Conservation (phyloP, 805 yeast genomes). For the Diddensiella transvaalensis region DNA sequence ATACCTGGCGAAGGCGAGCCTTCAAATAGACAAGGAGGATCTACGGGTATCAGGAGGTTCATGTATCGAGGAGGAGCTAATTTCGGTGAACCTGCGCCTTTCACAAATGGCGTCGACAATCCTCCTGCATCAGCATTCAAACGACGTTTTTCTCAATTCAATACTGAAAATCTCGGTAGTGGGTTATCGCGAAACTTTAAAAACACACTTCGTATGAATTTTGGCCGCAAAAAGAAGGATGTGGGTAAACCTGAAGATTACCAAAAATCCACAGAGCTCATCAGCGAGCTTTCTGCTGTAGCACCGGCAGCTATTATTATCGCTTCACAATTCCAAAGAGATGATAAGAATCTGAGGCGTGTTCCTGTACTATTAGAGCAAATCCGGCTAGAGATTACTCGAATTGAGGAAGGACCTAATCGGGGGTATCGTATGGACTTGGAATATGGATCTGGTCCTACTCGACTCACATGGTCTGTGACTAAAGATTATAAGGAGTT, state of each 20-base stretch:
- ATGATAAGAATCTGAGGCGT: slow-evolving; percentile 56
- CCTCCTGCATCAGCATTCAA: slow-evolving; percentile 10
- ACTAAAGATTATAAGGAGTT: slow-evolving; percentile 70
- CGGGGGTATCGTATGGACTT: slow-evolving; percentile 61
- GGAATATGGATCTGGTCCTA: slow-evolving; percentile 86
- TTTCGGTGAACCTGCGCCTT: neutral
- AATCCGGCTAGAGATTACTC: slow-evolving; percentile 57
- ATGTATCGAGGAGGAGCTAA: no score
- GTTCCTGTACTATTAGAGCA: slow-evolving; percentile 80
- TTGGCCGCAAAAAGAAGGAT: slow-evolving; percentile 17
- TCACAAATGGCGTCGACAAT: neutral
- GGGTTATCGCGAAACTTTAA: slow-evolving; percentile 17
- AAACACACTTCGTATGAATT: slow-evolving; percentile 17
- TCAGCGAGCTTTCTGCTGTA: slow-evolving; percentile 44
- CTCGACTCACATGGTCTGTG: slow-evolving; percentile 76
- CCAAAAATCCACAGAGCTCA: slow-evolving; percentile 35
- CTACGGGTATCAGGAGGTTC: neutral
- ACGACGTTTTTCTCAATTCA: slow-evolving; percentile 21
- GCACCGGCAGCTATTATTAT: slow-evolving; percentile 45
- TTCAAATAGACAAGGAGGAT: neutral
- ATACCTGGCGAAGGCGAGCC: neutral
- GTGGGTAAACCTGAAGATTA: slow-evolving; percentile 25
- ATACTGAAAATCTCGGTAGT: slow-evolving; percentile 11
- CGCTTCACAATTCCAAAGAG: slow-evolving; percentile 70
- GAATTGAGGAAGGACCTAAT: slow-evolving; percentile 39